A percentile compares a stretch with the other conserved stretches of the same genome.
These are phyloP conservation scores for Sugiyamaella xylanicola DNA, from an alignment of 1,139 yeast species.

Conservation along the genomic window DNA sequence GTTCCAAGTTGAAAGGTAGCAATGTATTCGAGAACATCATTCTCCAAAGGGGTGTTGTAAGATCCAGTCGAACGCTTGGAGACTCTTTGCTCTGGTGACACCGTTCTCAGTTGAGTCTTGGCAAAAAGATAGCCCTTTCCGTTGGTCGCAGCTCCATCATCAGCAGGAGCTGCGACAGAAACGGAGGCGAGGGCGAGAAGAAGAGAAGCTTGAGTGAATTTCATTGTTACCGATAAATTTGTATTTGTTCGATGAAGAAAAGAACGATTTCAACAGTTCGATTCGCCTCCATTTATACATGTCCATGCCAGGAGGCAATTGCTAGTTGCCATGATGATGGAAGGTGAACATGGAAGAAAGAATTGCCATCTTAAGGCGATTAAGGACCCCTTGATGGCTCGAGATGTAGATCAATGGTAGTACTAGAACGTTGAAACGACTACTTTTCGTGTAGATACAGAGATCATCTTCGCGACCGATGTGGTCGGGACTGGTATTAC, in stretches of 20 bases:
- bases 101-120: background rate
- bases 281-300: background rate
- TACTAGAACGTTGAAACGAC: too few species aligned
- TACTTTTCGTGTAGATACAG: background rate
- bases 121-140: background rate
- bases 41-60: background rate
- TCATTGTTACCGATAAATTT: background rate
- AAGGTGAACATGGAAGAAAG: background rate
- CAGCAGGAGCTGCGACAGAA: background rate
- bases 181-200: background rate
- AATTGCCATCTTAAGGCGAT: background rate
- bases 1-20: constrained; percentile 54
- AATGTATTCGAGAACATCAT: background rate
- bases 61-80: background rate
- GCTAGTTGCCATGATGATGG: too few species aligned
- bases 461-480: too few species aligned
- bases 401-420: background rate
- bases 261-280: background rate
- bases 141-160: too few species aligned
- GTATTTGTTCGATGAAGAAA: background rate
- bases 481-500: background rate
- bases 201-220: background rate
- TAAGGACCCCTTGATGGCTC: background rate
- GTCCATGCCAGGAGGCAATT: too few species aligned
- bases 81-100: background rate